Evolutionary conservation across 106 monocot species (phyloP), one percentile per base, ranked within the genome.

Genomic region (Iris macrosiphon): DNA sequence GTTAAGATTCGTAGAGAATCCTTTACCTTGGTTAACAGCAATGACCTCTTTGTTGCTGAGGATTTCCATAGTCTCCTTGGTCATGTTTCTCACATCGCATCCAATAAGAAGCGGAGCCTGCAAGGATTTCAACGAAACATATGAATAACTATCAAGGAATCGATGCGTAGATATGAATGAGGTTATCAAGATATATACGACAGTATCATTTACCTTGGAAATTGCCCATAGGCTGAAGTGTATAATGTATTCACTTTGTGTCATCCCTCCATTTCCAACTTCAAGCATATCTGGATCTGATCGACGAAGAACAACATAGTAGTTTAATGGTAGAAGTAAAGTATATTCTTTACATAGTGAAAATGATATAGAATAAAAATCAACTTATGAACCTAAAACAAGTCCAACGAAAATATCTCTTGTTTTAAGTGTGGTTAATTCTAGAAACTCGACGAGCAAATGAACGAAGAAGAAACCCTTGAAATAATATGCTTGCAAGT

Each of bases 221-320:
- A 89, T 65, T 7, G 84, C 89, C 94, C 94, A 94, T 38, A 94
- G 45, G 49, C 88, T 94, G 69, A 94, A 89, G 37, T 94, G 89
- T n/a, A 73, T 61, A 12, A 67, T 52, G 45, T 94, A 94, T 40
- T 94, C 94, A 57, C 82, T 69, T 30, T 64, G 46, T 15, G 73
- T 70, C 94, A 88, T 88, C 25, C 84, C 88, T 40, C 94, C 94
- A 68, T 94, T 94, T 35, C 88, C 88, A 32, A 94, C 80, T 65
- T 94, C 88, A 15, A 94, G 81, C 88, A 94, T 89, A 19, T 94
- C 84, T 1, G 94, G 88, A 71, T 94, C 94, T 94, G 55, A 45
- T 20, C 6, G 24, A 24, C 22, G 5, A 24, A 30, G 4, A 49
- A 17, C 3, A 40, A 34, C 12, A 49, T 16, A 27, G 4, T 35